Evolutionary conservation across 108 stramenopile genomes (phyloP).

Genomic region (Licmophora abbreviata): DNA sequence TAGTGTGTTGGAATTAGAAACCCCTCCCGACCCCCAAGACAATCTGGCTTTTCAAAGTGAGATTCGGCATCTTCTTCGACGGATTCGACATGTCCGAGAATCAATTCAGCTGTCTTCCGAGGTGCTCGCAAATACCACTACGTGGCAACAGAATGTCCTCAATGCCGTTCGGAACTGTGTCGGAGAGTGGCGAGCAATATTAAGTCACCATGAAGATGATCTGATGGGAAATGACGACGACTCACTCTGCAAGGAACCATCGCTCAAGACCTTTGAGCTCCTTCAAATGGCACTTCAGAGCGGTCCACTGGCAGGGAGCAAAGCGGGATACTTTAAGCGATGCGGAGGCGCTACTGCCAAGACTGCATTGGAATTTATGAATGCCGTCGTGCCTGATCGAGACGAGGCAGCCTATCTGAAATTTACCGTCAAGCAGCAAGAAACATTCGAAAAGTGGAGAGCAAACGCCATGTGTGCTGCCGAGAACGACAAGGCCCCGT

Average conservation of each 20-base stretch:
- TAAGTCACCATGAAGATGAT: constrained; percentile 23
- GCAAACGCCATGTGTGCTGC: constrained; percentile 48
- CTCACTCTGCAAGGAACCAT: constrained; percentile 8
- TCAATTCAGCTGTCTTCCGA: constrained; percentile 31
- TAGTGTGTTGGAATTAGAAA: too few species aligned
- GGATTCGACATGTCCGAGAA: constrained; percentile 38
- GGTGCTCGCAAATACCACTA: constrained; percentile 28
- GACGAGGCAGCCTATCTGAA: constrained; percentile 5
- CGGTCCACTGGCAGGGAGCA: constrained; percentile 64
- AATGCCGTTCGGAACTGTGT: constrained; percentile 51
- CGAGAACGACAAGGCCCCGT: constrained; percentile 40
- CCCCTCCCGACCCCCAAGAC: too few species aligned
- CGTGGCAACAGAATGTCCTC: constrained; percentile 55
- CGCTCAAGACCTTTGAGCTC: constrained; percentile 37
- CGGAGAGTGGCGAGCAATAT: constrained; percentile 60
- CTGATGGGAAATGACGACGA: background rate
- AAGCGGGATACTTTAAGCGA: constrained; percentile 80
- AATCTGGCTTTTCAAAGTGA: too few species aligned
- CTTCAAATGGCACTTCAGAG: constrained; percentile 62
- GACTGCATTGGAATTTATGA: constrained; percentile 41
- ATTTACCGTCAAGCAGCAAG: constrained; percentile 58
- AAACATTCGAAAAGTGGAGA: constrained; percentile 45
- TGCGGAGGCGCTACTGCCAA: constrained; percentile 62
- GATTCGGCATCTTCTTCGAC: constrained; percentile 35
- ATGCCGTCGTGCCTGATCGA: constrained; percentile 19